These are phyloP conservation scores for Thalassiosira hispida DNA, from an alignment of 352 stramenopile genomes.

Conservation along the genomic window DNA sequence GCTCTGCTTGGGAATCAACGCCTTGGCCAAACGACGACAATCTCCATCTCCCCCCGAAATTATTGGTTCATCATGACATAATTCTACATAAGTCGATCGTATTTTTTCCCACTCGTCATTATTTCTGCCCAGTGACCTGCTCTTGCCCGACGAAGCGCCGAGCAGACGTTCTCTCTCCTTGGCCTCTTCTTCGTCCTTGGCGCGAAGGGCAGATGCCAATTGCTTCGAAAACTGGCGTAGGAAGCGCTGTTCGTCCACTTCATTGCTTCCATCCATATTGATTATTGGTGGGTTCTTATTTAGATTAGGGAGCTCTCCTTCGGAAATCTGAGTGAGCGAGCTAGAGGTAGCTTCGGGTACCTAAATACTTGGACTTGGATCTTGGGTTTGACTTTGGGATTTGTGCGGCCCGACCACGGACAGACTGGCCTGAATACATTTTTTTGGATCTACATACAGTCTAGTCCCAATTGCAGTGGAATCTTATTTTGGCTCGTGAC, in stretches of 20 bases:
- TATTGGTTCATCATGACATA: conserved; percentile 69
- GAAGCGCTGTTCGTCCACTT: conserved; percentile 43
- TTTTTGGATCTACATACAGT: no score
- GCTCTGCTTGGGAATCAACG: conserved; percentile 36
- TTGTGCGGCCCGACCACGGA: background rate
- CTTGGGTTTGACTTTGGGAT: background rate
- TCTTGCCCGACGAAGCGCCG: conserved; percentile 7
- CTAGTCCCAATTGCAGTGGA: background rate
- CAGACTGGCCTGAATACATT: background rate
- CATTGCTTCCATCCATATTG: no score
- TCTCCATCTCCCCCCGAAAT: conserved; percentile 45
- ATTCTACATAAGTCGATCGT: conserved; percentile 47
- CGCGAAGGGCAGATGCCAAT: conserved; percentile 49
- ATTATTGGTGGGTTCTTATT: no score
- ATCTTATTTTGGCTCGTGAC: background rate
- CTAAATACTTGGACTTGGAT: background rate
- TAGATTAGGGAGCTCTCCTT: background rate
- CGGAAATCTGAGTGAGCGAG: background rate
- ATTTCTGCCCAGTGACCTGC: conserved; percentile 11
- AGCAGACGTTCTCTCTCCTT: conserved; percentile 26
- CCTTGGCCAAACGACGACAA: conserved; percentile 51
- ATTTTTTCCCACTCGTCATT: conserved; percentile 20
- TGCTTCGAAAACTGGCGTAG: conserved; percentile 48
- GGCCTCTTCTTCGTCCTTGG: conserved; percentile 55
- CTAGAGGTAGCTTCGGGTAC: background rate